Evolutionary conservation across 1,284 basidiomycete species (phyloP).

Genomic region (Naganishia albida): DNA sequence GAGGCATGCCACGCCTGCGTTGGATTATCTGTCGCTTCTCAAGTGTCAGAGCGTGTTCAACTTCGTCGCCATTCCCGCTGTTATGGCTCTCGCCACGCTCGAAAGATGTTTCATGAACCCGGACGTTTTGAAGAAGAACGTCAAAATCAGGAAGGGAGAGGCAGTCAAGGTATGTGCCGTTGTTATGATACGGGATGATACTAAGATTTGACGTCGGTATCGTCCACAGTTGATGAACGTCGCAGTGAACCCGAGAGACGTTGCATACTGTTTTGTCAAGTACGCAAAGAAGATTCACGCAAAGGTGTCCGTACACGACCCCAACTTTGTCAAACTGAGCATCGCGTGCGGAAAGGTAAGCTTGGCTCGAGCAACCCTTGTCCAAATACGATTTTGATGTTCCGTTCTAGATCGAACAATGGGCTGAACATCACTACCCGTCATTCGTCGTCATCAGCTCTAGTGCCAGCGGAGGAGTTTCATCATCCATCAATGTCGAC

Average conservation of each 20-base stretch:
- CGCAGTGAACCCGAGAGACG: constrained; percentile 88
- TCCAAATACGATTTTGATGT: constrained; percentile 14
- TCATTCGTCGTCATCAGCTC: constrained; percentile 67
- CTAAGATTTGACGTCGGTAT: not conserved
- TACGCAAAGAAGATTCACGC: constrained; percentile 81
- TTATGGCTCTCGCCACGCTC: constrained; percentile 95
- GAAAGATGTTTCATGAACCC: constrained; percentile 91
- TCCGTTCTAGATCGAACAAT: constrained; percentile 74
- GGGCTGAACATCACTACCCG: constrained; percentile 86
- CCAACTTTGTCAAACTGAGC: constrained; percentile 78
- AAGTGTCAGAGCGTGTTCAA: constrained; percentile 93
- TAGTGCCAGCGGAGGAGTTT: constrained; percentile 40
- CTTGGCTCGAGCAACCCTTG: constrained; percentile 15
- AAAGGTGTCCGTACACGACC: constrained; percentile 76
- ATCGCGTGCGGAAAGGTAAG: constrained; percentile 74
- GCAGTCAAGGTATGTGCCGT: constrained; percentile 68
- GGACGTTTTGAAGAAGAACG: constrained; percentile 81
- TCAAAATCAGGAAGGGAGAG: constrained; percentile 93
- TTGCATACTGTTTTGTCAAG: constrained; percentile 82
- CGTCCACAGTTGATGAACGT: constrained; percentile 75
- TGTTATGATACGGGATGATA: constrained; percentile 1
- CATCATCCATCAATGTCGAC: constrained; percentile 54
- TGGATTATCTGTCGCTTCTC: constrained; percentile 87
- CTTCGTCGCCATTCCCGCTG: constrained; percentile 92
- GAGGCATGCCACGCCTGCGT: constrained; percentile 75